phyloP scores from a whole-genome alignment of 1,139 yeast species.

The Scheffersomyces cryptocercus region DNA sequence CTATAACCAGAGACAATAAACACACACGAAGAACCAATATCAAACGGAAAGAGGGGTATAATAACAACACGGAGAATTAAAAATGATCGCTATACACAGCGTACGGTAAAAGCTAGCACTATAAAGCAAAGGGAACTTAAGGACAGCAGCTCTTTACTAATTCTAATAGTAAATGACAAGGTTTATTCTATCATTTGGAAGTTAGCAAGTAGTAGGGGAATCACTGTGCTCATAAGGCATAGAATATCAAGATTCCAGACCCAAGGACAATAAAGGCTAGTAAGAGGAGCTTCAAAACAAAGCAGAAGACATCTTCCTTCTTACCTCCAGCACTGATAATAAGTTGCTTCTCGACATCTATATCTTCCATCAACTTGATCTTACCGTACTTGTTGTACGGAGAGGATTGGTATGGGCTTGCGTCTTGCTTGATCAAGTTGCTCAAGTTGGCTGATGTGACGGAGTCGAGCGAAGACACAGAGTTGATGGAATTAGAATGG shows the following conservation, averaged over 20 bases:
- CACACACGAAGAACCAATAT: no score
- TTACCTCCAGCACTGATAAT: conserved; percentile 43
- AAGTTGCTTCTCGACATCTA: conserved; percentile 41
- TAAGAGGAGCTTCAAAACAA: conserved; percentile 31
- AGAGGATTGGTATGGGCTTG: conserved; percentile 5
- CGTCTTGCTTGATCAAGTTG: conserved; percentile 15
- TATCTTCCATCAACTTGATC: conserved; percentile 24
- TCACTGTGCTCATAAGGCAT: conserved; percentile 25
- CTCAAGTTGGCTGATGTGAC: conserved; percentile 12
- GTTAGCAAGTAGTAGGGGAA: background rate
- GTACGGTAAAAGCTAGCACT: no score
- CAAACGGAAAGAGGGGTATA: no score
- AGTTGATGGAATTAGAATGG: conserved; percentile 20
- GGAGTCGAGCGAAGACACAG: conserved; percentile 13
- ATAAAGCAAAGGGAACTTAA: no score
- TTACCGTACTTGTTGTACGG: conserved; percentile 11
- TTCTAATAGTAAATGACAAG: no score
- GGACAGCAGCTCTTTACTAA: no score
- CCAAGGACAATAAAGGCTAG: conserved; percentile 34
- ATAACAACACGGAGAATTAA: no score
- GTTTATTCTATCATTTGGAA: background rate
- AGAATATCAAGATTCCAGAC: conserved; percentile 38
- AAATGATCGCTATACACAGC: no score
- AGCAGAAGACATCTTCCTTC: conserved; percentile 34
- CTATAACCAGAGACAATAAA: no score